Percentiles rank a stretch among this genome's conserved stretches.
Evolutionary conservation across 345 rosid genomes (phyloP).

Genomic region (Brassica cretica): DNA sequence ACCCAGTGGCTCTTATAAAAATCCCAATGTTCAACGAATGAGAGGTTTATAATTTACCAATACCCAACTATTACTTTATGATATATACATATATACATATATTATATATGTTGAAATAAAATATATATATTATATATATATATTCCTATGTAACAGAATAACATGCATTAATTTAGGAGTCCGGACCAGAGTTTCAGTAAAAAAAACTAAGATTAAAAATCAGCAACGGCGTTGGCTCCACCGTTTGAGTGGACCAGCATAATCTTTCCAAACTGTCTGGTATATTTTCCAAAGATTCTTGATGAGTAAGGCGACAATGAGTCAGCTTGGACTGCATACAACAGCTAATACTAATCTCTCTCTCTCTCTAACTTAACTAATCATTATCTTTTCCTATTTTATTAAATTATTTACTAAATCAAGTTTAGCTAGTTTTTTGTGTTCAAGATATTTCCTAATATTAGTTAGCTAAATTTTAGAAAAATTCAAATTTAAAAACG

Average conservation of each 20-base stretch:
- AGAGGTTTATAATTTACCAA: constrained; percentile 8
- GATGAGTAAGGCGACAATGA: background rate
- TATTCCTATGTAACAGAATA: background rate
- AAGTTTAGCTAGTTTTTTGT: too few relatives aligned
- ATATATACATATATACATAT: too few relatives aligned
- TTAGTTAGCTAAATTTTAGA: too few relatives aligned
- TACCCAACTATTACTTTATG: background rate
- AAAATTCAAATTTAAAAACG: too few relatives aligned
- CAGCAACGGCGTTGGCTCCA: background rate
- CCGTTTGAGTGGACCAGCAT: background rate
- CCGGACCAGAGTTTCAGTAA: background rate
- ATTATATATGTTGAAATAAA: too few relatives aligned
- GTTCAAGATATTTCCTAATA: too few relatives aligned
- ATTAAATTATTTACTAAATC: too few relatives aligned
- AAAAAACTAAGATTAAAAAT: background rate
- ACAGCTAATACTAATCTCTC: background rate
- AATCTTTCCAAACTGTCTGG: constrained; percentile 1
- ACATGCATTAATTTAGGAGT: background rate
- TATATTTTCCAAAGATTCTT: background rate
- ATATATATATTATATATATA: background rate
- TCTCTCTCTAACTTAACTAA: too few relatives aligned
- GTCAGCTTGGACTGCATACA: background rate
- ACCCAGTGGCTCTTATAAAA: constrained; percentile 32
- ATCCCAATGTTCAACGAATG: constrained; percentile 34
- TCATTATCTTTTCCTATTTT: too few relatives aligned